Evolutionary conservation across 495 filamentous ascomycete species (phyloP), one percentile per base, ranked within the genome.

Genomic region (Neurospora pannonica): DNA sequence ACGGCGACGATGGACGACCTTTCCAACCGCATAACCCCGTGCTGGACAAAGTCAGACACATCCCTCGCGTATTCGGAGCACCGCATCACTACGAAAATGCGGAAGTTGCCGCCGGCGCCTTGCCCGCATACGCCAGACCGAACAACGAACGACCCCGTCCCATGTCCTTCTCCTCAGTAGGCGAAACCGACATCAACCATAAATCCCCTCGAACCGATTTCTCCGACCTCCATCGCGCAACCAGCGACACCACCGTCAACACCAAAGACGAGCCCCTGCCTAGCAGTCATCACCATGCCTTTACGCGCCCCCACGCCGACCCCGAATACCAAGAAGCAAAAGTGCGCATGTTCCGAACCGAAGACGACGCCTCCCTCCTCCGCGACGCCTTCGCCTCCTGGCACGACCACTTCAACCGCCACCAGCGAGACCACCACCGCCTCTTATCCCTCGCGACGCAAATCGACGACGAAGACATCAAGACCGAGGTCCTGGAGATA

Each of bases 391-490:
- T 80, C 5, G 38, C 40, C 5, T 31, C n/a, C 17, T 81, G 80
- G 80, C 75, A 73, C 37, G 34, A 42, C 2, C 39, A 24, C 9
- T 70, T 76, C 31, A 73, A 38, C 21, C n/a, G 73, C 1, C 46
- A 73, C 19, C 72, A 70, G 71, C 67, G 48, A 5, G 34, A 75
- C 6, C 73, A 76, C 28, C 62, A 40, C 39, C 42, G 72, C 11
- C 76, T 77, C 4, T 11, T 67, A 2, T 69, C 71, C 3, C 48
- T 62, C 34, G 76, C 77, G 17, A 62, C 21, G 5, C 71, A 77
- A 42, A 75, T 75, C 70, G 77, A 78, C 72, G 75, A 79, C 34
- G 37, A 72, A 11, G 80, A 79, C 62, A 76, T 81, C 28, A 28
- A 74, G 6, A 72, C 24, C 54, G 77, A 79, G 6, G 75, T 78